phyloP scores from a whole-genome alignment of 345 rosid genomes.

The Luvunga scandens region DNA sequence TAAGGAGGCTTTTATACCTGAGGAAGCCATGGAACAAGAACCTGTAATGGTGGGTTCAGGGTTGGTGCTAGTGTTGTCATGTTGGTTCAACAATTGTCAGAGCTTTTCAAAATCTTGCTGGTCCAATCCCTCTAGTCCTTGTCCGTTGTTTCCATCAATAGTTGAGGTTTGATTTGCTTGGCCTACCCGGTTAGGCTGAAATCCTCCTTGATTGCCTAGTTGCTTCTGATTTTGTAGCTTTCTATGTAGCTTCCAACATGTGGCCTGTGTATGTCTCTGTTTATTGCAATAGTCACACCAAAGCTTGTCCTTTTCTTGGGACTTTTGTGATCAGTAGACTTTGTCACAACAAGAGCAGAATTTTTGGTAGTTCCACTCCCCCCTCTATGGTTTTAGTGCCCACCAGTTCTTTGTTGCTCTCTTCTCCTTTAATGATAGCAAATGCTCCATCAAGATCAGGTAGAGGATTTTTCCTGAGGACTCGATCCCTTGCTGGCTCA shows the following conservation, averaged over 20 bases:
- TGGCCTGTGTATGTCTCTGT: not conserved
- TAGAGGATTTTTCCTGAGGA: not conserved
- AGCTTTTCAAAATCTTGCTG: too few relatives aligned
- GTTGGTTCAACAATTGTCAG: not conserved
- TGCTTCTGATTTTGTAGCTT: not conserved
- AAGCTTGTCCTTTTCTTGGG: not conserved
- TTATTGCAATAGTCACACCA: not conserved
- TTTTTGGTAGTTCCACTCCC: not conserved
- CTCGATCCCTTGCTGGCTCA: not conserved
- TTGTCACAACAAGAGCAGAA: not conserved
- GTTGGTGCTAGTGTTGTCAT: not conserved
- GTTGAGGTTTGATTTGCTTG: not conserved
- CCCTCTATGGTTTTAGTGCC: not conserved
- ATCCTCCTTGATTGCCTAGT: too few relatives aligned
- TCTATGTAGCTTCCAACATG: not conserved
- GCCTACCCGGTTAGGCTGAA: not conserved
- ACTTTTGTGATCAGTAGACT: too few relatives aligned
- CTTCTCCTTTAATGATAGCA: too few relatives aligned
- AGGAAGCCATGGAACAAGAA: not conserved
- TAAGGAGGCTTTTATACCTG: too few relatives aligned
- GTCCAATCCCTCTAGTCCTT: not conserved
- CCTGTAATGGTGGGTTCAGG: not conserved
- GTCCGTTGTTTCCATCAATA: not conserved
- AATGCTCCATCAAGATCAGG: too few relatives aligned
- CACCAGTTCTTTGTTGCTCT: not conserved